Conservation (phyloP, 495 filamentous ascomycete species). For the Penicillium cinerascens region DNA sequence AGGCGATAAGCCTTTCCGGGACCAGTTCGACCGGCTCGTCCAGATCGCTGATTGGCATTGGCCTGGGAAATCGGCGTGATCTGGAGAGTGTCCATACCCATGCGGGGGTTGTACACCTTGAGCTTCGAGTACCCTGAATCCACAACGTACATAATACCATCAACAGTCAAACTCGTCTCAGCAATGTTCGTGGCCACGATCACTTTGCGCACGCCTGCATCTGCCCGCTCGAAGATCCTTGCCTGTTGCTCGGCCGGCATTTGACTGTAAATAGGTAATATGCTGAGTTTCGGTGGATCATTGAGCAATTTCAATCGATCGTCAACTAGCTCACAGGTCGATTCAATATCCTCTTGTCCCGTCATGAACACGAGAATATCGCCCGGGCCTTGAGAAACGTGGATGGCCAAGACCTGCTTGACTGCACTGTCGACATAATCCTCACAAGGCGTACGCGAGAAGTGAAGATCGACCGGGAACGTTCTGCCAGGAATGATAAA, state of each 20-base stretch:
- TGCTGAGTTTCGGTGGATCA: slow-evolving; percentile 90
- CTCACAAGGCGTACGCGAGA: slow-evolving; percentile 90
- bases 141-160: slow-evolving; percentile 99
- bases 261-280: slow-evolving; percentile 97
- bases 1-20: slow-evolving; percentile 94
- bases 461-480: slow-evolving; percentile 96
- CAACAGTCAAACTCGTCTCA: slow-evolving; percentile 95
- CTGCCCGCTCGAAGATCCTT: slow-evolving; percentile 91
- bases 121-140: slow-evolving; percentile 95
- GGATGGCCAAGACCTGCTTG: slow-evolving; percentile 95
- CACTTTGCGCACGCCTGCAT: slow-evolving; percentile 89
- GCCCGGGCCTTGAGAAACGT: slow-evolving; percentile 84
- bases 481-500: slow-evolving; percentile 96
- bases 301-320: slow-evolving; percentile 89
- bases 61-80: slow-evolving; percentile 98
- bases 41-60: slow-evolving; percentile 89
- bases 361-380: slow-evolving; percentile 99
- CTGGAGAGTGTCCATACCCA: slow-evolving; percentile 99
- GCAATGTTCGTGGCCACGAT: slow-evolving; percentile 99
- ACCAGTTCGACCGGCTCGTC: slow-evolving; percentile 90
- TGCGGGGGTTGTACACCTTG: slow-evolving; percentile 96
- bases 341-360: slow-evolving; percentile 97
- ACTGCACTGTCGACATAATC: slow-evolving; percentile 98
- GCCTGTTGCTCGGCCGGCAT: slow-evolving; percentile 98
- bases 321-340: slow-evolving; percentile 87